These are phyloP conservation scores for Didymella segeticola DNA, from an alignment of 2,329 filamentous ascomycete species.

Conservation along the genomic window DNA sequence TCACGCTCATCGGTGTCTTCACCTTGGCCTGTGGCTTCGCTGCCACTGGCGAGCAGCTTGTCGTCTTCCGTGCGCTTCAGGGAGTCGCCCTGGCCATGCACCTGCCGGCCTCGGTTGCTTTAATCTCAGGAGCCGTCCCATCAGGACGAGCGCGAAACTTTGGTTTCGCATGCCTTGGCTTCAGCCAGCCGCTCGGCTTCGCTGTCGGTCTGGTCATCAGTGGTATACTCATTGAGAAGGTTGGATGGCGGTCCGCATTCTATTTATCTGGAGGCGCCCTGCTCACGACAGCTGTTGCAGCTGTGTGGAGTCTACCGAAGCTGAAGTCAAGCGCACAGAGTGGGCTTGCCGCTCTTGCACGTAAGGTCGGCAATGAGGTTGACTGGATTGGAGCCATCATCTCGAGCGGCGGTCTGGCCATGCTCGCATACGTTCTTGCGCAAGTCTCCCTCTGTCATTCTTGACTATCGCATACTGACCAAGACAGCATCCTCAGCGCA, in stretches of 20 bases:
- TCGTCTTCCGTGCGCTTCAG: slow-evolving; percentile 55
- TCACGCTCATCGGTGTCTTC: slow-evolving; percentile 52
- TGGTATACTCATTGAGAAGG: slow-evolving; percentile 56
- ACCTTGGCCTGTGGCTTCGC: slow-evolving; percentile 56
- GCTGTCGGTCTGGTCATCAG: slow-evolving; percentile 59
- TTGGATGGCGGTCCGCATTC: slow-evolving; percentile 59
- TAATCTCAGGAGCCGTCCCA: slow-evolving; percentile 48
- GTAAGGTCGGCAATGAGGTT: slow-evolving; percentile 29
- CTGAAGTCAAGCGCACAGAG: slow-evolving; percentile 14
- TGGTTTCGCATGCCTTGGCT: slow-evolving; percentile 51
- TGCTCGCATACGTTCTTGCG: slow-evolving; percentile 35
- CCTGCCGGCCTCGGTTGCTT: slow-evolving; percentile 55
- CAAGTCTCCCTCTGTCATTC: slow-evolving; percentile 12
- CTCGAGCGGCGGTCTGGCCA: slow-evolving; percentile 31
- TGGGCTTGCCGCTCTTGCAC: slow-evolving; percentile 5
- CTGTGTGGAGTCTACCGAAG: slow-evolving; percentile 35
- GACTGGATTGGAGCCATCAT: slow-evolving; percentile 42
- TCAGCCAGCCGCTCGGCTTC: slow-evolving; percentile 59
- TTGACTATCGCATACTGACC: slow-evolving; percentile 12
- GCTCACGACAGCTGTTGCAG: slow-evolving; percentile 46
- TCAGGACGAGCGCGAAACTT: slow-evolving; percentile 40
- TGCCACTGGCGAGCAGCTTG: slow-evolving; percentile 52
- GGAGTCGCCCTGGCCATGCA: slow-evolving; percentile 57
- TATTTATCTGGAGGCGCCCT: slow-evolving; percentile 48
- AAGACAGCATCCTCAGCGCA: slow-evolving; percentile 30